Conservation (phyloP, 2,329 filamentous ascomycete species). For the Neofusicoccum sp. region DNA sequence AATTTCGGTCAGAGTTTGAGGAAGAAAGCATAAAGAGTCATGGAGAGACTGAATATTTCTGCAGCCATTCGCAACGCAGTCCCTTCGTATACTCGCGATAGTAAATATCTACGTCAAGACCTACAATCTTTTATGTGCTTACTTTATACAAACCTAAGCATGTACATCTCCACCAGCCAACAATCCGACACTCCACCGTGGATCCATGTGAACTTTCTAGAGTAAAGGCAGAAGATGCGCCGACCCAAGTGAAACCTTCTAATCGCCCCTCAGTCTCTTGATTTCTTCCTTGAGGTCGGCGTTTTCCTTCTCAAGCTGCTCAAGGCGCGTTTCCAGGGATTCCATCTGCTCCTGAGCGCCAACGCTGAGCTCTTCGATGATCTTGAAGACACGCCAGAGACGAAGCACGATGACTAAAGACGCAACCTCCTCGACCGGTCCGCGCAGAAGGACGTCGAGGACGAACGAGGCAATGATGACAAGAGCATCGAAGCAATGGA, state of each 20-base stretch:
- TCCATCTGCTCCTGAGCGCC: constrained; percentile 66
- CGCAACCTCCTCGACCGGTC: constrained; percentile 63
- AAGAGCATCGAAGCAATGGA: constrained; percentile 66
- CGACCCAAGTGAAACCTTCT: neutral
- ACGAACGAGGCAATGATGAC: constrained; percentile 65
- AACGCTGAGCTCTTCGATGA: constrained; percentile 68
- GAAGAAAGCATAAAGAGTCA: no score
- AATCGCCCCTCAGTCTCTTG: constrained; percentile 20
- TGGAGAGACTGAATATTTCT: no score
- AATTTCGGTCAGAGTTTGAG: no score
- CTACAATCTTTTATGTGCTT: no score
- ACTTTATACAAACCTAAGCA: no score
- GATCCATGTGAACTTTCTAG: no score
- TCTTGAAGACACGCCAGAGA: constrained; percentile 70
- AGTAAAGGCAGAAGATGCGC: no score
- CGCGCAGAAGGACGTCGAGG: constrained; percentile 63
- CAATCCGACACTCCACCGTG: no score
- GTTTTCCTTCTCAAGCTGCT: constrained; percentile 55
- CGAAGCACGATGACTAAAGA: constrained; percentile 69
- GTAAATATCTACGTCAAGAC: no score
- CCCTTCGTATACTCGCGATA: no score
- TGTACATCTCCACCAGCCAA: no score
- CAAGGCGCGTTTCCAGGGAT: constrained; percentile 56
- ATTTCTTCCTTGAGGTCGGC: constrained; percentile 47
- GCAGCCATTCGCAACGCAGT: no score